A percentile compares a stretch with the other conserved stretches of the same genome.
These are phyloP conservation scores for Mycocentrospora acerina DNA, from an alignment of 2,329 filamentous ascomycete genomes.

Conservation along the genomic window DNA sequence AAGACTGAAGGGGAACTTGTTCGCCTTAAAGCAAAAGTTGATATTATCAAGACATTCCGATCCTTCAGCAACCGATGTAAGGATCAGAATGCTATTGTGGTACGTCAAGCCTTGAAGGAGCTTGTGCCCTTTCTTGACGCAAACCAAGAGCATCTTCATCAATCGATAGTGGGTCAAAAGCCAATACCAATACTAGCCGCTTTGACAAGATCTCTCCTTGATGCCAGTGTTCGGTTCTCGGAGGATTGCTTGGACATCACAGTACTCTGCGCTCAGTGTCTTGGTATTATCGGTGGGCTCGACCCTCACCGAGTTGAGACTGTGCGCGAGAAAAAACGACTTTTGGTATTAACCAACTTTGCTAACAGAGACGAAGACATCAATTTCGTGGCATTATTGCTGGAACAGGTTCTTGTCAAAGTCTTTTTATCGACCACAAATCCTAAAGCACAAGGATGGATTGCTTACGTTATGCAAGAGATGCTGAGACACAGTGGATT, in stretches of 20 bases:
- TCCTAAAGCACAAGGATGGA: slow-evolving; percentile 81
- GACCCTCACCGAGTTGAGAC: slow-evolving; percentile 88
- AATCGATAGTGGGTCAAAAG: slow-evolving; percentile 78
- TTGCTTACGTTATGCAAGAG: slow-evolving; percentile 94
- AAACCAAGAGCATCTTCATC: slow-evolving; percentile 77
- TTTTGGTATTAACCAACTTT: slow-evolving; percentile 88
- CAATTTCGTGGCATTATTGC: slow-evolving; percentile 80
- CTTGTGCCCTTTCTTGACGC: slow-evolving; percentile 70
- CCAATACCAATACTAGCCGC: slow-evolving; percentile 72
- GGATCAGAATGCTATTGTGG: slow-evolving; percentile 84
- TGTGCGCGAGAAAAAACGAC: slow-evolving; percentile 74
- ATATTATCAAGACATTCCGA: slow-evolving; percentile 65
- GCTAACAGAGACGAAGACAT: slow-evolving; percentile 73
- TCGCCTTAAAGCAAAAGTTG: slow-evolving; percentile 64
- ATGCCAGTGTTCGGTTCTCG: slow-evolving; percentile 81
- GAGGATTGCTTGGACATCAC: slow-evolving; percentile 67
- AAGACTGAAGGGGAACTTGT: slow-evolving; percentile 68
- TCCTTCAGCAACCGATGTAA: slow-evolving; percentile 72
- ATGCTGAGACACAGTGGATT: slow-evolving; percentile 78
- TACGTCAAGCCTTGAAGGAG: slow-evolving; percentile 77
- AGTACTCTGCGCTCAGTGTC: slow-evolving; percentile 73
- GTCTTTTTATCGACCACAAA: slow-evolving; percentile 90
- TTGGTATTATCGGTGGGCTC: slow-evolving; percentile 87
- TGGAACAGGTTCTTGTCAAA: slow-evolving; percentile 86
- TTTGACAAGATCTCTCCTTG: slow-evolving; percentile 76